A percentile compares a stretch with the other conserved stretches of the same genome.
These are phyloP conservation scores for Lepidium campestre DNA, from an alignment of 441 rosid species.

Conservation along the genomic window DNA sequence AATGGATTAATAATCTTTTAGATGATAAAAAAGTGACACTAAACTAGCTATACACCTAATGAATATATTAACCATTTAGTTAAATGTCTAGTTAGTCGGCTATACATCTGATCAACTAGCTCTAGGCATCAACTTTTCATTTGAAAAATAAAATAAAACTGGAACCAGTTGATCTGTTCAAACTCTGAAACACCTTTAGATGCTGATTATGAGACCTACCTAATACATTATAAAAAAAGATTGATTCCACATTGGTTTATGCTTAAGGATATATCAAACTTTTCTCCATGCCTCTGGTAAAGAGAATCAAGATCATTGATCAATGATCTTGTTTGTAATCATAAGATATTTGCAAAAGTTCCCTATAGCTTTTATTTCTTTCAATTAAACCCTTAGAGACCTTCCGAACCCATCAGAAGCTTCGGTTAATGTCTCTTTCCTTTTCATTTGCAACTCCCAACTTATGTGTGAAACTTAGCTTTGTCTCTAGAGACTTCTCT, in stretches of 20 bases:
- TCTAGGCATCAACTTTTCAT: background rate
- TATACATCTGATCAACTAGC: background rate
- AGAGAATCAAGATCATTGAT: background rate
- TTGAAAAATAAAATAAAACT: background rate
- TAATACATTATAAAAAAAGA: background rate
- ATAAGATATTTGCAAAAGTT: background rate
- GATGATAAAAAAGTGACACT: no score
- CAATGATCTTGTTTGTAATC: background rate
- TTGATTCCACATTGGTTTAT: slow-evolving; percentile 3
- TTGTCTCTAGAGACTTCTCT: background rate
- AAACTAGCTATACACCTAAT: no score
- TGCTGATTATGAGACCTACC: background rate
- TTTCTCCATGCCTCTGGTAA: background rate
- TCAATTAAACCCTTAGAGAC: background rate
- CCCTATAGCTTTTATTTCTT: background rate
- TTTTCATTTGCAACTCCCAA: background rate
- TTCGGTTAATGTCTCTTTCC: background rate
- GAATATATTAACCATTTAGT: background rate
- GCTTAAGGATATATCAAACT: slow-evolving; percentile 21
- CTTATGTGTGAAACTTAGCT: background rate
- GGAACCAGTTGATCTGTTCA: background rate
- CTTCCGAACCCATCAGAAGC: background rate
- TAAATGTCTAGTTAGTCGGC: background rate
- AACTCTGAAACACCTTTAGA: background rate
- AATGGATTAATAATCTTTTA: no score